phyloP scores from a whole-genome alignment of 2,329 filamentous ascomycete genomes.

The Bipolaris zeicola region DNA sequence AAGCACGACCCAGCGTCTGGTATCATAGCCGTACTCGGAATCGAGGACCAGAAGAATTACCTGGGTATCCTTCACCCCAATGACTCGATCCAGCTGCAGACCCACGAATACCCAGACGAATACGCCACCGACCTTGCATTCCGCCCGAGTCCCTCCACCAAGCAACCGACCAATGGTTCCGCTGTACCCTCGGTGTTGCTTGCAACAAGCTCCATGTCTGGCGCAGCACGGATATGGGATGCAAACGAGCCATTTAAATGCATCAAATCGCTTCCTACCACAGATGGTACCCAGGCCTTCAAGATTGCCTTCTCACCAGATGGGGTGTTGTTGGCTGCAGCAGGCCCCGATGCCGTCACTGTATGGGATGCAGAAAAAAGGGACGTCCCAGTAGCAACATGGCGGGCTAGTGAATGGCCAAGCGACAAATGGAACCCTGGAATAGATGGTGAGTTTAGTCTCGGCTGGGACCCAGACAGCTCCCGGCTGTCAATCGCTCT shows the following conservation, averaged over 20 bases:
- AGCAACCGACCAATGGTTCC: slow-evolving; percentile 23
- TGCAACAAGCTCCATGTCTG: slow-evolving; percentile 50
- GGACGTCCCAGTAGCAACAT: slow-evolving; percentile 43
- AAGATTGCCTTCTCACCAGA: slow-evolving; percentile 54
- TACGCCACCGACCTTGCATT: slow-evolving; percentile 52
- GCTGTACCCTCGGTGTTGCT: slow-evolving; percentile 40
- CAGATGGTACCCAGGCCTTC: slow-evolving; percentile 44
- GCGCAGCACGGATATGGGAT: slow-evolving; percentile 51
- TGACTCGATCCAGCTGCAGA: slow-evolving; percentile 40
- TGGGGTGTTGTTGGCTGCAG: slow-evolving; percentile 52
- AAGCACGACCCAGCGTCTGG: slow-evolving; percentile 50
- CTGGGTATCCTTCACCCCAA: slow-evolving; percentile 46
- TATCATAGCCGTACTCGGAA: slow-evolving; percentile 45
- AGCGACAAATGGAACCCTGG: slow-evolving; percentile 40
- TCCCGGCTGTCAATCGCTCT: slow-evolving; percentile 46
- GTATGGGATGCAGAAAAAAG: slow-evolving; percentile 51
- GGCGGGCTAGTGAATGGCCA: slow-evolving; percentile 39
- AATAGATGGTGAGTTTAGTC: slow-evolving; percentile 43
- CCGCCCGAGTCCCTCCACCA: slow-evolving; percentile 32
- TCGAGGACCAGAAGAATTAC: slow-evolving; percentile 33
- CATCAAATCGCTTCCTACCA: slow-evolving; percentile 36
- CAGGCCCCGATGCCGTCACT: slow-evolving; percentile 51
- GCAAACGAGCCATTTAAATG: slow-evolving; percentile 44
- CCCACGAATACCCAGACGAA: slow-evolving; percentile 40
- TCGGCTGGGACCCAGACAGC: slow-evolving; percentile 49